Conservation (phyloP, 1,284 basidiomycete genomes). For the Malassezia arunalokei region DNA sequence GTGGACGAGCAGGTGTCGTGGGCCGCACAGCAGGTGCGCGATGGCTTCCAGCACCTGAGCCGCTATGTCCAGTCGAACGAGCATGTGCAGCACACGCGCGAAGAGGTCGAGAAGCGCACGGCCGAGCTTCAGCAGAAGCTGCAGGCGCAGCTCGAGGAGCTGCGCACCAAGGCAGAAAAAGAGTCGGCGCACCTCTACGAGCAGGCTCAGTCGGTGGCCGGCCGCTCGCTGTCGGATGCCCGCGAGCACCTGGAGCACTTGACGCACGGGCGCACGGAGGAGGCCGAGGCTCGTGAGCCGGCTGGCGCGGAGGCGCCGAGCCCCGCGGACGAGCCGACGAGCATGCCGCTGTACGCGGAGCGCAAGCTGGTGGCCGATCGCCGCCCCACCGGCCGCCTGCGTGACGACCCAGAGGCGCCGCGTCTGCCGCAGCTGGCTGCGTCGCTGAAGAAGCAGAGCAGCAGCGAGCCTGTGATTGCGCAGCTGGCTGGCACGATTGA, state of each 20-base stretch:
- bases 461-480: constrained; percentile 72
- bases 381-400: constrained; percentile 23
- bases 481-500: constrained; percentile 90
- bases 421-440: constrained; percentile 64
- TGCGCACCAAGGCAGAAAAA: constrained; percentile 42
- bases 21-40: constrained; percentile 52
- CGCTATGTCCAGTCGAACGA: constrained; percentile 28
- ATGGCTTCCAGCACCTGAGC: constrained; percentile 36
- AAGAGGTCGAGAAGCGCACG: constrained; percentile 21
- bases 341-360: constrained; percentile 22
- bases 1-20: constrained; percentile 52
- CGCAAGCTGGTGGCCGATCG: constrained; percentile 32
- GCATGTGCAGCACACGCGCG: constrained; percentile 26
- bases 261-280: constrained; percentile 16
- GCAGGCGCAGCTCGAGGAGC: constrained; percentile 31
- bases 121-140: constrained; percentile 21
- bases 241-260: constrained; percentile 1
- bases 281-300: constrained; percentile 24
- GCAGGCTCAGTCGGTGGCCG: constrained; percentile 23
- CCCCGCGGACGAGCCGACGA: constrained; percentile 26
- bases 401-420: constrained; percentile 32
- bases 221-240: constrained; percentile 16
- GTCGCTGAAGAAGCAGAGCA: constrained; percentile 61
- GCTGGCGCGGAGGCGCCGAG: constrained; percentile 24
- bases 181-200: constrained; percentile 10